Base-by-base conservation (phyloP, 805 yeast species). In the Barnettozyma salicaria region DNA sequence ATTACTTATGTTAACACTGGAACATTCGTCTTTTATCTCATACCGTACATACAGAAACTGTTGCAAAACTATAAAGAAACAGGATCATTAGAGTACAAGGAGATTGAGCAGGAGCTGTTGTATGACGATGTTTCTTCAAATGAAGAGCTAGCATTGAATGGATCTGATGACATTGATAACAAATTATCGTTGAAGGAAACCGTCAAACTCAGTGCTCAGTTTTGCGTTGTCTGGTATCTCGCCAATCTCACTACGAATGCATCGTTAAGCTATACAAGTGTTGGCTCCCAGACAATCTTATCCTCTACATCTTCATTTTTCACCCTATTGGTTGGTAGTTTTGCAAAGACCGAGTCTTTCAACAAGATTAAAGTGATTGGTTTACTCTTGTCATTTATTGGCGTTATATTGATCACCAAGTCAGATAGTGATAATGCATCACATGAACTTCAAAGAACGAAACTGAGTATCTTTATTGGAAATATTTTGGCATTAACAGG, bases 301-400 rank as follows among this genome's bases (percentile, higher is more conserved):
- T 83, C 96, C 13, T 83, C 96, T 25, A 89, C 97, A 0, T 81
- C 95, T 5, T 84, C 96, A 7, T 88, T 92, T 56, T 92, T 92
- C 73, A 92, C 98, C 1, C 68, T 92, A 27, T 49, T 89, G 2
- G 71, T 90, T 7, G 97, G 97, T 1, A 75, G 79, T 37, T 45
- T 83, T 19, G 78, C 78, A 40, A 66, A 78, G 21, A 74, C 88
- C 1, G 97, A 90, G 58, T 61, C 59, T 19, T 73, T 90, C 52
- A 81, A 76, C 49, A 52, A 57, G 13, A 64, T 71, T 32, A 92
- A 90, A 55, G 50, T 88, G 1, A 47, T 71, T 17, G 95, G 96
- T 0, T 70, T 90, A 6, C 40, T 78, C 4, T 65, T 85, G 2
- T 78, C 94, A 7, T 76, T 89, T 40, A 40, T 74, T 7, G 98